phyloP scores from a whole-genome alignment of 768 basidiomycete species.

The Paxillus rubicundulus region DNA sequence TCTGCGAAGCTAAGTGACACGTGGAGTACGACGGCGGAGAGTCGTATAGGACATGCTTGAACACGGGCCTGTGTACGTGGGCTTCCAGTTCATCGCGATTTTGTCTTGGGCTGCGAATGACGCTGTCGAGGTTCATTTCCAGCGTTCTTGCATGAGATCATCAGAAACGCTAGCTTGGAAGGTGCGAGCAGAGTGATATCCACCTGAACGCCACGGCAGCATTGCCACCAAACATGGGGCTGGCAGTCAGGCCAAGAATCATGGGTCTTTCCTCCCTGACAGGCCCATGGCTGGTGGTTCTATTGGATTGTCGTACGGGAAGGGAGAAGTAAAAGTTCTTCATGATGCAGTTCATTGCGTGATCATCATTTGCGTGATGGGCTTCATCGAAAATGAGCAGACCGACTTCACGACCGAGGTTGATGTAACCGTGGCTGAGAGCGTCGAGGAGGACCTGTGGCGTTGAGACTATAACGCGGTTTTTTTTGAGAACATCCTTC shows the following conservation, averaged over 20 bases:
- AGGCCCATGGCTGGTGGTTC: constrained; percentile 19
- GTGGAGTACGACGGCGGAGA: constrained; percentile 26
- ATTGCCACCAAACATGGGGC: constrained; percentile 79
- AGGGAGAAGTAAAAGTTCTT: constrained; percentile 63
- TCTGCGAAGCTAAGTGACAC: constrained; percentile 44
- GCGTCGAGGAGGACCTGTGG: constrained; percentile 79
- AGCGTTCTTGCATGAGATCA: constrained; percentile 43
- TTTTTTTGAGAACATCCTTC: constrained; percentile 49
- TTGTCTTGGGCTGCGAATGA: constrained; percentile 58
- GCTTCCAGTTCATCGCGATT: constrained; percentile 54
- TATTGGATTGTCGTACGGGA: constrained; percentile 32
- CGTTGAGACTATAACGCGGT: constrained; percentile 70
- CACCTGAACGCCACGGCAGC: constrained; percentile 59
- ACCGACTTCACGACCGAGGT: constrained; percentile 57
- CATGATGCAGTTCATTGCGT: constrained; percentile 81
- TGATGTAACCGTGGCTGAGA: constrained; percentile 66
- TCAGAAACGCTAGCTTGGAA: constrained; percentile 8
- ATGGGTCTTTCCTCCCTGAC: constrained; percentile 47
- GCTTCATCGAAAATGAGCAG: constrained; percentile 79
- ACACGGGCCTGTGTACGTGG: constrained; percentile 63
- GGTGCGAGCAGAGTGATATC: constrained; percentile 19
- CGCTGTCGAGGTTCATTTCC: constrained; percentile 67
- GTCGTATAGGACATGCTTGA: constrained; percentile 55
- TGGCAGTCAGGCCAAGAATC: constrained; percentile 79
- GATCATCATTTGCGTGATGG: constrained; percentile 70